Base-by-base conservation (phyloP, 306 rosid species). In the Cercis canadensis region DNA sequence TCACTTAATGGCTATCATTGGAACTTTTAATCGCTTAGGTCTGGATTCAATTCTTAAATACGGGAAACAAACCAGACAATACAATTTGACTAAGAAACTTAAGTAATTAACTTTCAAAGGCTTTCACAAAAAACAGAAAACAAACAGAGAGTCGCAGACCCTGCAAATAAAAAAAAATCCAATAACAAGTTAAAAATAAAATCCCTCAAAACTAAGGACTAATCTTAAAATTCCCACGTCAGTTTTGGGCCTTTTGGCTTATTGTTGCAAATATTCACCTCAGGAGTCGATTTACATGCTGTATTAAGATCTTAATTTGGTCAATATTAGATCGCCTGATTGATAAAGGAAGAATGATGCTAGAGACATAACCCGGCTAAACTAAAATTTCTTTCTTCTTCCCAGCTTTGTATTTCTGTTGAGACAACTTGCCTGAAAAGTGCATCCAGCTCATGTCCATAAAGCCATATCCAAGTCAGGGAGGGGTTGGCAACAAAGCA, bases 361-460 rank as follows among this genome's bases (percentile, higher is more conserved):
- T 34, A 34, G 39, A 12, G 18, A 59, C 24, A 0, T 43, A 41
- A 41, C 11, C 46, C 46, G 11, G 46, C 8, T 11, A 17, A 40
- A 53, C 54, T 31, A 6, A 73, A 56, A 57, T 64, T 49, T 75
- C 53, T 70, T 57, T 52, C 76, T 57, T 33, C 41, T 63, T 33
- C 41, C 15, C 65, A 69, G 31, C 70, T 51, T 57, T 19, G 74
- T 32, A 66, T 73, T 49, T 57, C 40, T 49, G 39, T 51, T 40
- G 65, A 70, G 56, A 82, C 65, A 70, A 69, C 61, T 69, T 79
- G 65, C 65, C 17, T 41, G 57, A 54, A 70, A 31, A 63, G 69
- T 47, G 65, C 72, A 49, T 44, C 24, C 56, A 54, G 74, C 54
- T 70, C 17, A 43, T 68, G 71, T 73, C 72, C 74, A 37, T 18